Percentiles rank a stretch among this genome's conserved stretches.
phyloP scores from a whole-genome alignment of 352 stramenopile genomes.

The Phytopythium montanum region DNA sequence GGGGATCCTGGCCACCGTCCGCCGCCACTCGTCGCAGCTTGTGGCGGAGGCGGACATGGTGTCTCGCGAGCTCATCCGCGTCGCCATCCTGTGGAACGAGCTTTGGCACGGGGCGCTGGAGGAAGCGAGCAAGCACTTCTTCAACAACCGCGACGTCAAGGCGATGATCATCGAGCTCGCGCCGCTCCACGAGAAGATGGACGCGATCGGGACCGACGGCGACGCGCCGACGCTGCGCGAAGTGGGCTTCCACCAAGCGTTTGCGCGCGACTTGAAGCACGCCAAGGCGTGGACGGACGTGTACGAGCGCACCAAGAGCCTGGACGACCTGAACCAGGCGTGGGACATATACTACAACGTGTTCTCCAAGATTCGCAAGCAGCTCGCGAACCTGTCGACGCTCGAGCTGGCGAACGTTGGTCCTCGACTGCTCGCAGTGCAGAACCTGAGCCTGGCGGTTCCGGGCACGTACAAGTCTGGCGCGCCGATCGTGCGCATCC shows the following conservation, averaged over 20 bases:
- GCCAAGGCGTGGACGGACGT: constrained; percentile 84
- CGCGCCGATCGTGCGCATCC: constrained; percentile 83
- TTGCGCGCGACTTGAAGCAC: constrained; percentile 90
- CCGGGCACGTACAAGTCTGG: constrained; percentile 90
- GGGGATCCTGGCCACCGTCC: constrained; percentile 94
- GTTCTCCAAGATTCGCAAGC: constrained; percentile 92
- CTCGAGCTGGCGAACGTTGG: constrained; percentile 97
- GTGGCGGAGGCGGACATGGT: constrained; percentile 97
- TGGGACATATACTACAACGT: constrained; percentile 99
- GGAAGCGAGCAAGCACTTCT: constrained; percentile 97
- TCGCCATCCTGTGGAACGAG: constrained; percentile 99
- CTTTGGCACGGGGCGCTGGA: constrained; percentile 98
- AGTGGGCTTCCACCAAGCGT: constrained; percentile 86
- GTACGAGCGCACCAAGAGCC: constrained; percentile 73
- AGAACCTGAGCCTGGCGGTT: constrained; percentile 95
- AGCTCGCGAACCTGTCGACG: constrained; percentile 94
- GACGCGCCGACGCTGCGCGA: constrained; percentile 82
- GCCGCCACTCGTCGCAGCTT: constrained; percentile 93
- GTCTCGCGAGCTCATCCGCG: constrained; percentile 96
- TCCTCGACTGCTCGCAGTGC: constrained; percentile 93
- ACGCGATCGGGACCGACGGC: constrained; percentile 59
- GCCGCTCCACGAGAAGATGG: constrained; percentile 92
- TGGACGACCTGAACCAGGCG: constrained; percentile 85
- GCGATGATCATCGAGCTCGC: constrained; percentile 96
- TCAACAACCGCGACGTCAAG: constrained; percentile 95